A percentile compares a stretch with the other conserved stretches of the same genome.
Conservation (phyloP, 345 rosid species). For the Lepidium sativum region DNA sequence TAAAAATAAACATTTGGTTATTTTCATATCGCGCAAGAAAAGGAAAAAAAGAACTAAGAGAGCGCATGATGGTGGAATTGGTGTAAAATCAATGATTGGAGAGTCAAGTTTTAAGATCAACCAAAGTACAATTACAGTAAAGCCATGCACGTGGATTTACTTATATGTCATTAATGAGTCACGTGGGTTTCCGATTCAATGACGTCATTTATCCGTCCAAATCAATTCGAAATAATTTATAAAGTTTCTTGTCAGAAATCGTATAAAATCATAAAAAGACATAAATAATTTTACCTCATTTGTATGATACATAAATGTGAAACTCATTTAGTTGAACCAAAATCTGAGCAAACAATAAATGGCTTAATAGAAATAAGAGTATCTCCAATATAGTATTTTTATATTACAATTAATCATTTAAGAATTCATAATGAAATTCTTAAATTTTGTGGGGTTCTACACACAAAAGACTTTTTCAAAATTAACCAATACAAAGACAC, state of each 20-base stretch:
- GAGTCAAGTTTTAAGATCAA: neutral
- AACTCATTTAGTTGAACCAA: neutral
- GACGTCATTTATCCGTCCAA: neutral
- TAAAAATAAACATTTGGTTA: no score
- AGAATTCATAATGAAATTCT: no score
- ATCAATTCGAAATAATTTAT: neutral
- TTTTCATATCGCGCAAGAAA: no score
- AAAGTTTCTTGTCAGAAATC: neutral
- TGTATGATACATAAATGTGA: neutral
- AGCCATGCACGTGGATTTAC: constrained; percentile 3
- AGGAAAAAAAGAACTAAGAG: no score
- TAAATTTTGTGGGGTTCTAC: no score
- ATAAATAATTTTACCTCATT: neutral
- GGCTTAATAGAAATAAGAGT: no score
- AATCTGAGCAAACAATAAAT: neutral
- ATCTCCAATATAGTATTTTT: no score
- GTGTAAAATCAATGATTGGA: constrained; percentile 3
- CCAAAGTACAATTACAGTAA: neutral
- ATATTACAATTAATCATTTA: no score
- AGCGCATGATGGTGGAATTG: neutral
- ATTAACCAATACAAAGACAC: no score
- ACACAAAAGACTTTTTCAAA: no score
- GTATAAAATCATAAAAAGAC: neutral
- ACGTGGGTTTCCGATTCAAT: constrained; percentile 8
- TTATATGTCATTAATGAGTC: neutral